Conservation (phyloP, 2,329 filamentous ascomycete genomes). For the Zymoseptoria passerinii region DNA sequence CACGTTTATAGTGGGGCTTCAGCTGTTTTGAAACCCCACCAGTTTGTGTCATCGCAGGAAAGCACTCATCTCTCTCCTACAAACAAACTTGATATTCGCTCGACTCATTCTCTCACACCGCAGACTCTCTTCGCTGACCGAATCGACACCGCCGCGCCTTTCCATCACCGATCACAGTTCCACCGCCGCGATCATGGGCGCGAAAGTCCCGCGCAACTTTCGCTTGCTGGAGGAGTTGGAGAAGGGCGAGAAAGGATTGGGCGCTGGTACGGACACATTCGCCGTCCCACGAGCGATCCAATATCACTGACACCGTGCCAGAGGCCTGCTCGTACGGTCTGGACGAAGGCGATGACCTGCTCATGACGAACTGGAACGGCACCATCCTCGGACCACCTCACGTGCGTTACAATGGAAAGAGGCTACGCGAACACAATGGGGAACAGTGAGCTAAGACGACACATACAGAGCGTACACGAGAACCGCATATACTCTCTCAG, state of each 20-base stretch:
- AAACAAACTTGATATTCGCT: not conserved
- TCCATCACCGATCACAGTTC: slow-evolving; percentile 25
- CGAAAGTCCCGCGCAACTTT: slow-evolving; percentile 91
- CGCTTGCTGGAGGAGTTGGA: slow-evolving; percentile 93
- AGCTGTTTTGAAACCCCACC: not conserved
- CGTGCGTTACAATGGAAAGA: slow-evolving; percentile 49
- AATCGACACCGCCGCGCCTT: not conserved
- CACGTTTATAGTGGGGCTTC: not conserved
- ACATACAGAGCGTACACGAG: slow-evolving; percentile 75
- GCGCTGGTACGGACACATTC: slow-evolving; percentile 55
- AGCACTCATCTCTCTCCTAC: not conserved
- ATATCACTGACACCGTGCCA: slow-evolving; percentile 31
- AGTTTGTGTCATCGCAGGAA: not conserved
- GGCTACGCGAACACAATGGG: not conserved
- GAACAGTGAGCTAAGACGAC: slow-evolving; percentile 1
- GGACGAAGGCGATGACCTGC: slow-evolving; percentile 83
- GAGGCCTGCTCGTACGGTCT: slow-evolving; percentile 97
- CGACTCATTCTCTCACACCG: not conserved
- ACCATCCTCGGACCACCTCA: slow-evolving; percentile 95
- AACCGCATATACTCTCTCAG: slow-evolving; percentile 98
- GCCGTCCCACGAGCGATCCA: not conserved
- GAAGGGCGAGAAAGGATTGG: slow-evolving; percentile 96
- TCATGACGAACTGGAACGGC: slow-evolving; percentile 98
- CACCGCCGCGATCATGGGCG: slow-evolving; percentile 45
- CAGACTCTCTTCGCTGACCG: not conserved